Conservation (phyloP, 2,329 filamentous ascomycete species). For the Nemania sp. region DNA sequence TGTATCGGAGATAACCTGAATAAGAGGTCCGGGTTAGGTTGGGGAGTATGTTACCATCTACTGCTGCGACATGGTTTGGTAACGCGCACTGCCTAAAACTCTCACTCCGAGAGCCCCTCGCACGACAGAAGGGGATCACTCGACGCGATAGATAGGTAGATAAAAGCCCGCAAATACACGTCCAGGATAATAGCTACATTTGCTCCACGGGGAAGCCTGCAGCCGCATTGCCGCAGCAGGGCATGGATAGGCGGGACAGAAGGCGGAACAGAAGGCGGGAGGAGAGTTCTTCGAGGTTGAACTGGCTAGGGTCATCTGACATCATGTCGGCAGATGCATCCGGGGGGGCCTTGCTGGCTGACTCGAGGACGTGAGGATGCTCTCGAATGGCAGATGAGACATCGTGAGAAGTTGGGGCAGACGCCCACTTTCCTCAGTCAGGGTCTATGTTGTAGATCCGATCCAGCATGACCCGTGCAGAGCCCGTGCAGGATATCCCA, state of each 20-base stretch:
- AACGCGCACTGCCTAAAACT: slow-evolving; percentile 6
- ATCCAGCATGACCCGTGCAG: too few species aligned
- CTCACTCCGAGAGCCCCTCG: neutral
- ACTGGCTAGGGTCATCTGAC: neutral
- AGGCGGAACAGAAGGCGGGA: neutral
- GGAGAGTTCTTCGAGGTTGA: neutral
- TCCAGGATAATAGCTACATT: neutral
- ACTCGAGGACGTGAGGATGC: too few species aligned
- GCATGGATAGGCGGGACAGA: neutral
- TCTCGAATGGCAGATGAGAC: neutral
- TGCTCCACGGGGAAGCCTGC: neutral
- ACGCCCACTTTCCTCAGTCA: too few species aligned
- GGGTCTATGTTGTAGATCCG: neutral
- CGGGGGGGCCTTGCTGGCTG: slow-evolving; percentile 2
- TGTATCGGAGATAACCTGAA: slow-evolving; percentile 17
- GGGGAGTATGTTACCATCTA: neutral
- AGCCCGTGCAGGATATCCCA: neutral
- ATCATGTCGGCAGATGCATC: slow-evolving; percentile 11
- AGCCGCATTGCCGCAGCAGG: neutral
- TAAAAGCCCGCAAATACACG: neutral
- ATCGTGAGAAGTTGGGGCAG: neutral
- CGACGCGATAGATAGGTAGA: neutral
- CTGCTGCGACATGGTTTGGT: neutral
- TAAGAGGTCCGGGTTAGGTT: slow-evolving; percentile 22
- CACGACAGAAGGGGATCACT: neutral